These are phyloP conservation scores for Halophytophthora polymorphica DNA, from an alignment of 352 stramenopile species.

Conservation along the genomic window DNA sequence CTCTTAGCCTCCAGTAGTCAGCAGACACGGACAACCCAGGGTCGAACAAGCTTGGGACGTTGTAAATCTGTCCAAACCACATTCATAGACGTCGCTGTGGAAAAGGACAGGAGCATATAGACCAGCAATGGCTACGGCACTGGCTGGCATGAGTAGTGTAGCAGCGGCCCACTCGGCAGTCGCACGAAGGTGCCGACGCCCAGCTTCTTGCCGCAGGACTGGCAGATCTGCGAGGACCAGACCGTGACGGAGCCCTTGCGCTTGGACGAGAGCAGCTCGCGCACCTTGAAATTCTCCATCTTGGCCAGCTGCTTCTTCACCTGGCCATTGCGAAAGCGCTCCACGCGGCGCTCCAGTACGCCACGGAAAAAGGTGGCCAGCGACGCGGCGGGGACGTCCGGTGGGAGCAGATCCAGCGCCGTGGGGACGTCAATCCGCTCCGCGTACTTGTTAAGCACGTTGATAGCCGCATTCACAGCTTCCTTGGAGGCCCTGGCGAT, in stretches of 20 bases:
- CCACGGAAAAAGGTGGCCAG: slow-evolving; percentile 67
- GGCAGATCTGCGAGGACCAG: slow-evolving; percentile 72
- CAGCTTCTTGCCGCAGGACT: slow-evolving; percentile 67
- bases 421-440: slow-evolving; percentile 81
- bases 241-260: slow-evolving; percentile 70
- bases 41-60: no score
- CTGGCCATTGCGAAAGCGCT: slow-evolving; percentile 75
- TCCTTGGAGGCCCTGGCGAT: slow-evolving; percentile 37
- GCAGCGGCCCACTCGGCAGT: slow-evolving; percentile 46
- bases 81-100: no score
- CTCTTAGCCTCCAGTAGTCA: no score
- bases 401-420: slow-evolving; percentile 66
- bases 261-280: slow-evolving; percentile 57
- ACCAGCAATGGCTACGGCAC: slow-evolving; percentile 13
- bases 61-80: no score
- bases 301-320: slow-evolving; percentile 86
- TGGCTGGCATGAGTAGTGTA: slow-evolving; percentile 80
- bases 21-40: no score
- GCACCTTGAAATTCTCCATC: slow-evolving; percentile 86
- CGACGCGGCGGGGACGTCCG: slow-evolving; percentile 44
- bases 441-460: slow-evolving; percentile 78
- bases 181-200: slow-evolving; percentile 70
- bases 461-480: slow-evolving; percentile 63
- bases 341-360: slow-evolving; percentile 71
- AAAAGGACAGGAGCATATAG: no score